Evolutionary conservation across 495 filamentous ascomycete genomes (phyloP), one percentile per base, ranked within the genome.

Genomic region (Penicillium egyptiacum): DNA sequence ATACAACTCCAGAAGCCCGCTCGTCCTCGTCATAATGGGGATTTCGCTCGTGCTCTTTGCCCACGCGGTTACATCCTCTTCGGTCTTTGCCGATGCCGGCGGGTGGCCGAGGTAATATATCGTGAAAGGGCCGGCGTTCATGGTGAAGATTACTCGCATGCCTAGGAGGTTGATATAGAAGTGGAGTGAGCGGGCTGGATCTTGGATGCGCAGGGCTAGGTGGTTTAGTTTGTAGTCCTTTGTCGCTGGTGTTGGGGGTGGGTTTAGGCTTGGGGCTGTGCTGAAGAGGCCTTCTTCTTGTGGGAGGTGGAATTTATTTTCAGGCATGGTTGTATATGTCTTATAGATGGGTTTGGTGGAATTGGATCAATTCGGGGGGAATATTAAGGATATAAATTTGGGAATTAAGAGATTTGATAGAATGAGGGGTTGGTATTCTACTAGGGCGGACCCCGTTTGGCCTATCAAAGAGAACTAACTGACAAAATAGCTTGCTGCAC

Each of bases 131-230:
- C 74, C 74, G 23, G 72, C 66, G 59, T 76, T 76, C 68, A 75
- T 70, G 14, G 72, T 75, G 63, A 77, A 81, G 41, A 80, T 62
- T 11, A 74, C 65, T 20, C 76, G 77, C 71, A 81, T 76, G 50
- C 79, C 79, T 45, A 81, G 68, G 12, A 78, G 69, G 43, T 75
- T 58, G 46, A 72, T 65, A 53, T 81, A 81, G 70, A 79, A 81
- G 57, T 73, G 60, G 0, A 77, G 64, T 8, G 71, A 75, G 52
- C 62, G 66, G 23, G 59, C 51, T 11, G 76, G 70, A 49, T 80
- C 67, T 47, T 58, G 60, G 45, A 78, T 73, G 50, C 71, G 66
- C 51, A 81, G 63, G 54, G 74, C 71, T 54, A 74, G 53, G 59
- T 81, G 79, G 64, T 79, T 80, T 17, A 79, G 62, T 51, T 67